Conservation (phyloP, 73 alveolate species). For the Tetrahymena malaccensis region DNA sequence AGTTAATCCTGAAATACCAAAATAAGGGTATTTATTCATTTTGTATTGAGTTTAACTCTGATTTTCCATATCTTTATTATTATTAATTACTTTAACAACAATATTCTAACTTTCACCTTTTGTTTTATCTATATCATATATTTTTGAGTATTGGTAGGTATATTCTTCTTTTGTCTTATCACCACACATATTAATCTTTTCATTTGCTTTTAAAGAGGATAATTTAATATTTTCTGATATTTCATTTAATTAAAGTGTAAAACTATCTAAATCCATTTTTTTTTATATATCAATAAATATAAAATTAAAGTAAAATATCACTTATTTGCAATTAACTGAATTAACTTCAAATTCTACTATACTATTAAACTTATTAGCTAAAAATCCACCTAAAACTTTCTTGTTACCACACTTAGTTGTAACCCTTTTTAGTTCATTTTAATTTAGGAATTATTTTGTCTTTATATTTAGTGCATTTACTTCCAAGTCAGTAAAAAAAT, state of each 20-base stretch:
- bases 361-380: background rate
- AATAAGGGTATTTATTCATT: background rate
- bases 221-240: background rate
- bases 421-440: background rate
- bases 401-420: background rate
- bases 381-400: background rate
- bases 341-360: background rate
- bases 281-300: background rate
- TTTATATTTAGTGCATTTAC: background rate
- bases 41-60: background rate
- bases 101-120: background rate
- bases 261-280: background rate
- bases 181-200: background rate
- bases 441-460: background rate
- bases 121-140: background rate
- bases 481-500: background rate
- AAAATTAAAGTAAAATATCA: background rate
- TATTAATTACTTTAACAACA: background rate
- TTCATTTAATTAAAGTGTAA: background rate
- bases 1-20: background rate
- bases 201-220: background rate
- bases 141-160: background rate
- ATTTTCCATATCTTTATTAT: background rate
- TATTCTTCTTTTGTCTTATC: background rate
- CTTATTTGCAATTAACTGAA: background rate